phyloP scores from a whole-genome alignment of 1,139 yeast species.

The Pichia sp. region DNA sequence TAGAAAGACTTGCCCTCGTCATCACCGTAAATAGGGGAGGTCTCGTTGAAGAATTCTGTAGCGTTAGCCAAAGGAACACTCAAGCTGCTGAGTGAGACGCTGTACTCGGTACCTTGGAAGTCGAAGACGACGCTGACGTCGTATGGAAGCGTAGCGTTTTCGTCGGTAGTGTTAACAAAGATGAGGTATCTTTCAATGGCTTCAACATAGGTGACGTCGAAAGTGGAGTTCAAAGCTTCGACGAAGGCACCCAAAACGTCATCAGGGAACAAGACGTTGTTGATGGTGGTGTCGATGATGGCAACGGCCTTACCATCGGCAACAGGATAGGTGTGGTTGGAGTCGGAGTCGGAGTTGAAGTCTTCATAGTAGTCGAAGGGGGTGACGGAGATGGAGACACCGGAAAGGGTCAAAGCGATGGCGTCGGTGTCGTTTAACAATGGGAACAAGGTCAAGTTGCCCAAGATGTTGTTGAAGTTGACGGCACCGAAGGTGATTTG shows the following conservation, averaged over 20 bases:
- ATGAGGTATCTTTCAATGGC: slow-evolving; percentile 34
- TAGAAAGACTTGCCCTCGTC: slow-evolving; percentile 14
- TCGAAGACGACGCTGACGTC: slow-evolving; percentile 31
- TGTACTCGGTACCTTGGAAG: slow-evolving; percentile 47
- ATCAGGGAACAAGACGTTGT: slow-evolving; percentile 48
- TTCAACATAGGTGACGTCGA: slow-evolving; percentile 22
- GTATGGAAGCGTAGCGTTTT: not conserved
- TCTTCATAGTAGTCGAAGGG: not conserved
- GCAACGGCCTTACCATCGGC: slow-evolving; percentile 39
- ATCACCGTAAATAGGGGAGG: not conserved
- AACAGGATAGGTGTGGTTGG: no score
- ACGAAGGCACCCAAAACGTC: slow-evolving; percentile 40
- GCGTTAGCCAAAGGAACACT: slow-evolving; percentile 31
- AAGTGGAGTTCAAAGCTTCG: slow-evolving; percentile 36
- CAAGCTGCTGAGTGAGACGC: slow-evolving; percentile 41
- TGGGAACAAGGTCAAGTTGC: slow-evolving; percentile 43
- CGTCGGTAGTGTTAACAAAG: slow-evolving; percentile 25
- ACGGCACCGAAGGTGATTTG: slow-evolving; percentile 24
- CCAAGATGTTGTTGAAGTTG: slow-evolving; percentile 44
- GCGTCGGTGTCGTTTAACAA: slow-evolving; percentile 32
- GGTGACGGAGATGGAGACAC: slow-evolving; percentile 10
- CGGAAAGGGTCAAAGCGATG: slow-evolving; percentile 18
- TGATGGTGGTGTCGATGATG: slow-evolving; percentile 36
- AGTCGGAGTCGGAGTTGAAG: slow-evolving; percentile 21
- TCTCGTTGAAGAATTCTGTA: slow-evolving; percentile 10